Conservation (phyloP, 1,284 basidiomycete genomes). For the Ganoderma lingzhi region DNA sequence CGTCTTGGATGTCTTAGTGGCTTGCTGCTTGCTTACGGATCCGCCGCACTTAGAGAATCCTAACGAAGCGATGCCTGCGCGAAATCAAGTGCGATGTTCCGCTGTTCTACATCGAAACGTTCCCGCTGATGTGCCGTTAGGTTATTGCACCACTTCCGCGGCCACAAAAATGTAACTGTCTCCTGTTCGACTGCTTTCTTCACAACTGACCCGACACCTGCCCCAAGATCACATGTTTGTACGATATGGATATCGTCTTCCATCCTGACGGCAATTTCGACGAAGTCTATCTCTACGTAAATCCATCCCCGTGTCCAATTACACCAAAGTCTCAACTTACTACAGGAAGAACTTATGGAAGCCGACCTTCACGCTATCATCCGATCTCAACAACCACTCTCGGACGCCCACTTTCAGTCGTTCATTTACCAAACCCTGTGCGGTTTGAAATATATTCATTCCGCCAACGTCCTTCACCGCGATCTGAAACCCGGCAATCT, state of each 20-base stretch:
- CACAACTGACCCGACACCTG: constrained; percentile 3
- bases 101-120: constrained; percentile 15
- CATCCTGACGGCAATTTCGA: constrained; percentile 90
- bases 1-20: constrained; percentile 18
- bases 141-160: constrained; percentile 93
- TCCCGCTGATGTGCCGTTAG: constrained; percentile 47
- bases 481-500: constrained; percentile 98
- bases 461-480: constrained; percentile 96
- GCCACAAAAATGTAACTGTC: constrained; percentile 88
- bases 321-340: neutral
- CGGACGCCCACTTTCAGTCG: constrained; percentile 98
- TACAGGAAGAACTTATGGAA: constrained; percentile 97
- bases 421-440: constrained; percentile 99
- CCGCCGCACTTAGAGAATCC: constrained; percentile 69
- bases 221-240: constrained; percentile 85
- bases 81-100: constrained; percentile 80
- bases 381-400: constrained; percentile 96
- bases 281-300: constrained; percentile 93
- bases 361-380: constrained; percentile 99
- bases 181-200: neutral
- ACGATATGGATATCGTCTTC: constrained; percentile 97
- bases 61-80: constrained; percentile 93
- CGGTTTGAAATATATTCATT: constrained; percentile 98
- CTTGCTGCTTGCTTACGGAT: constrained; percentile 11
- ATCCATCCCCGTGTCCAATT: constrained; percentile 36